Evolutionary conservation across 2,329 filamentous ascomycete genomes (phyloP), one percentile per base, ranked within the genome.

Genomic region (Drechmeria coniospora): DNA sequence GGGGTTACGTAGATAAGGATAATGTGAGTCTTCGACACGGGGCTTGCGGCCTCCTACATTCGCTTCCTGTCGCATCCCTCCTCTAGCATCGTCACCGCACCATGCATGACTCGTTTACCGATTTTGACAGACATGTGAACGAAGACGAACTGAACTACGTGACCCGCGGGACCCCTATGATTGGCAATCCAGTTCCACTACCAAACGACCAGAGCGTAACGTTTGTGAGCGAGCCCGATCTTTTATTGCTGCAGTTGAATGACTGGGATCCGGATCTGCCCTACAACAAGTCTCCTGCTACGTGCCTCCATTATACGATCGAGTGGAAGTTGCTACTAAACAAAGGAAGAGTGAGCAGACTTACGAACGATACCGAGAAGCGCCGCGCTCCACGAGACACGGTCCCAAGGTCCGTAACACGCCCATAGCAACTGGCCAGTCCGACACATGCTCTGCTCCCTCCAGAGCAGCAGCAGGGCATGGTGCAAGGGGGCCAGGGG

Each of bases 241-340:
- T 20, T 20, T 10, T 10, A 20, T 20, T 26, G 18, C 25, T 26
- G 15, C 25, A 26, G 25, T 26, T 26, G 18, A 19, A 17, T 19
- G 16, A 26, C 16, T 26, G 25, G 25, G 12, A 26, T 16, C 16
- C 25, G 17, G 16, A 26, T 17, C 18, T 26, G 15, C 16, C 9
- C 9, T 10, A 26, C 25, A 11, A 26, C 10, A 16, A 19, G 15
- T n/a, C 18, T 15, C 15, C 16, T 19, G 15, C 25, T 10, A 26
- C 16, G 16, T 26, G 25, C 15, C 17, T 26, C 19, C 25, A 26
- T 12, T 26, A 26, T 19, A 17, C 16, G 16, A 26, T 26, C 18
- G 25, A 26, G 15, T 26, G 25, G 25, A 26, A 26, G 13, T 13
- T 26, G 16, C 16, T 17, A 16, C n/a, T 26, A 10, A 20, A 20